phyloP scores from a whole-genome alignment of 2,329 filamentous ascomycete genomes.

The Geosmithia morbida region DNA sequence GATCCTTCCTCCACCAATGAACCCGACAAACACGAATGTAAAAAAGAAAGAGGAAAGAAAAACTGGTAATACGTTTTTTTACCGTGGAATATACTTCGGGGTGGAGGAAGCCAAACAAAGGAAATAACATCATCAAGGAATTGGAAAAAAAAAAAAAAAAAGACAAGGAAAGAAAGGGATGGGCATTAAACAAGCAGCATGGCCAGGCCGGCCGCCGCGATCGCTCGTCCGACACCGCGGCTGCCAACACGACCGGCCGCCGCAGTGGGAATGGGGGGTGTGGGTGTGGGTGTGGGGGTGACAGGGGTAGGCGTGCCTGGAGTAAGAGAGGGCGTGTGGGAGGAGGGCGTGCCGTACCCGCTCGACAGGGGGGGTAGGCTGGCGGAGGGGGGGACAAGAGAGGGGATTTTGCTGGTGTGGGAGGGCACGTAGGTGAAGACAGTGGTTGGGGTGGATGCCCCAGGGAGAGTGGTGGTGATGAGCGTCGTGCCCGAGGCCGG shows the following conservation, averaged over 20 bases:
- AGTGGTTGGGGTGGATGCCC: too few relatives aligned
- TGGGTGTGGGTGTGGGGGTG: constrained; percentile 6
- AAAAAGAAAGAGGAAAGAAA: too few relatives aligned
- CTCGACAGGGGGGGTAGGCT: not conserved
- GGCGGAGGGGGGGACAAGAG: not conserved
- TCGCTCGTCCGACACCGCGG: constrained; percentile 13
- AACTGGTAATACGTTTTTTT: too few relatives aligned
- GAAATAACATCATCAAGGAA: not conserved
- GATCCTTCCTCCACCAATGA: too few relatives aligned
- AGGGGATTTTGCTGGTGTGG: too few relatives aligned
- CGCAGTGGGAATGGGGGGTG: constrained; percentile 11
- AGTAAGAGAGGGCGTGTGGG: constrained; percentile 5
- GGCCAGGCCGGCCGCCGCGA: constrained; percentile 15
- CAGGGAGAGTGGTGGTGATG: not conserved
- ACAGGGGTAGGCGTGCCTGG: constrained; percentile 1
- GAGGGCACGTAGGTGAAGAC: too few relatives aligned
- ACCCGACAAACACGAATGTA: too few relatives aligned
- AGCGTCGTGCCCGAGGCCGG: not conserved
- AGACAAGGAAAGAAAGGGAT: not conserved
- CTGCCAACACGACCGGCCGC: constrained; percentile 16
- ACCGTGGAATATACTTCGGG: too few relatives aligned
- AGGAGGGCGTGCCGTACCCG: not conserved
- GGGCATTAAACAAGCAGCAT: constrained; percentile 16
- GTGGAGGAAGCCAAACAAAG: not conserved
- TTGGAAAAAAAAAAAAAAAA: not conserved